phyloP scores from a whole-genome alignment of 140 eudicot genomes.

The Ambrosia hybrid region DNA sequence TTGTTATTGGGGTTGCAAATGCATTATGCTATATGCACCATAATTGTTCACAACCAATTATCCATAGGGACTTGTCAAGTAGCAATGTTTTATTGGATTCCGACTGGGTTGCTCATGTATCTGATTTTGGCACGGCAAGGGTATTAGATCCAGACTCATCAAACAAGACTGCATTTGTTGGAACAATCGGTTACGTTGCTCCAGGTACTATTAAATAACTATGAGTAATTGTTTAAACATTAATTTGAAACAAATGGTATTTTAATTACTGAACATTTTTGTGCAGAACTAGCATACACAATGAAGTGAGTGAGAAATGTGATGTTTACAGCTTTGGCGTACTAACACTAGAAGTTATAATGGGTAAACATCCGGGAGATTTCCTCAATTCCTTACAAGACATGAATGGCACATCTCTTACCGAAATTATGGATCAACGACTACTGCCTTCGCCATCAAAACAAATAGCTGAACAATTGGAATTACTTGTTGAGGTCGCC shows the following conservation, averaged over 20 bases:
- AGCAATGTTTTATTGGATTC: not conserved
- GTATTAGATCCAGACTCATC: not conserved
- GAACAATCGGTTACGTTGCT: slow-evolving; percentile 2
- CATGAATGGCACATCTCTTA: not conserved
- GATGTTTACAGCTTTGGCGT: slow-evolving; percentile 2
- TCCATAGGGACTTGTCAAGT: slow-evolving; percentile 7
- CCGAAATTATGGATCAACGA: slow-evolving; percentile 27
- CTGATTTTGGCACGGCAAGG: slow-evolving; percentile 9
- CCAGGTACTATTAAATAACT: not conserved
- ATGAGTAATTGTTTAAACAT: not conserved
- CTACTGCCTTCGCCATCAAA: not conserved
- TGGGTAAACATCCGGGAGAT: slow-evolving; percentile 40
- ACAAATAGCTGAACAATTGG: slow-evolving; percentile 16
- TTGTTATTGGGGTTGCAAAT: not conserved
- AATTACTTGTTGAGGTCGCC: not conserved
- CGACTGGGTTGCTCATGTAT: slow-evolving; percentile 8
- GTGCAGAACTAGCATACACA: slow-evolving; percentile 27
- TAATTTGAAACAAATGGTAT: not conserved
- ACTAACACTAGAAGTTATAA: slow-evolving; percentile 15
- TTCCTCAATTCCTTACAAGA: slow-evolving; percentile 7
- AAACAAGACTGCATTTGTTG: not conserved
- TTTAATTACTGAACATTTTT: not conserved
- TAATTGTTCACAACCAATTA: slow-evolving; percentile 4
- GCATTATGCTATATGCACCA: slow-evolving; percentile 6
- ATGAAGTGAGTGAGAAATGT: slow-evolving; percentile 7